phyloP scores from a whole-genome alignment of 2,329 filamentous ascomycete species.

The Fusarium sp. region DNA sequence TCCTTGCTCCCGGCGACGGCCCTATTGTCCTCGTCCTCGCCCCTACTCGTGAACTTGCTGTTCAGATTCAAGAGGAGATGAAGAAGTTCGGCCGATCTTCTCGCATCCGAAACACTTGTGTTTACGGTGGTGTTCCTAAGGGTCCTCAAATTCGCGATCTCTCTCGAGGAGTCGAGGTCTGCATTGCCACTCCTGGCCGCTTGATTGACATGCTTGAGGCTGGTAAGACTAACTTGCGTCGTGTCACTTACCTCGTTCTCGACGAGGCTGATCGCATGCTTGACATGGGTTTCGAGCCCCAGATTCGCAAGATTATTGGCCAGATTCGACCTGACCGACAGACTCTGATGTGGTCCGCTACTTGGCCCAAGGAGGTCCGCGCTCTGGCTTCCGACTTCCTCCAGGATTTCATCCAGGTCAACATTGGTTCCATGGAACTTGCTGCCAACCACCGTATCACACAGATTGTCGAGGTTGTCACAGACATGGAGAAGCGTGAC shows the following conservation, averaged over 20 bases:
- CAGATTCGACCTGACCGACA: slow-evolving; percentile 99
- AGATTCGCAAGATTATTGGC: slow-evolving; percentile 97
- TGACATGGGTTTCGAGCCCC: slow-evolving; percentile 99
- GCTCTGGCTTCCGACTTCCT: slow-evolving; percentile 91
- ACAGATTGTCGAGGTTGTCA: slow-evolving; percentile 95
- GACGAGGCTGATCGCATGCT: slow-evolving; percentile 99
- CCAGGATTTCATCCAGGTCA: slow-evolving; percentile 97
- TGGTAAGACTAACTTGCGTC: slow-evolving; percentile 96
- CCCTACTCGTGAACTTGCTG: slow-evolving; percentile 95
- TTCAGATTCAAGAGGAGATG: slow-evolving; percentile 98
- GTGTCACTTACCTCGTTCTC: slow-evolving; percentile 97
- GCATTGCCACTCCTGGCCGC: slow-evolving; percentile 97
- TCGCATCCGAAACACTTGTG: slow-evolving; percentile 97
- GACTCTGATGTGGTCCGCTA: slow-evolving; percentile 99
- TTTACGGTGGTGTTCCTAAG: slow-evolving; percentile 99
- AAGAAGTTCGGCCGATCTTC: slow-evolving; percentile 99
- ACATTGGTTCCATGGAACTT: slow-evolving; percentile 95
- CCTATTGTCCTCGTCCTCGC: slow-evolving; percentile 97
- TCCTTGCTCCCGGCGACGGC: slow-evolving; percentile 92
- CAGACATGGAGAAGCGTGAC: slow-evolving; percentile 97
- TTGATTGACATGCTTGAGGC: slow-evolving; percentile 98
- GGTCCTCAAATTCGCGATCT: slow-evolving; percentile 97
- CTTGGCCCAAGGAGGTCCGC: slow-evolving; percentile 98
- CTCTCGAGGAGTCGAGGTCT: slow-evolving; percentile 94
- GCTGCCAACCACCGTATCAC: slow-evolving; percentile 98